Base-by-base conservation (phyloP, 345 rosid species). In the Gossypium rotundifolium region DNA sequence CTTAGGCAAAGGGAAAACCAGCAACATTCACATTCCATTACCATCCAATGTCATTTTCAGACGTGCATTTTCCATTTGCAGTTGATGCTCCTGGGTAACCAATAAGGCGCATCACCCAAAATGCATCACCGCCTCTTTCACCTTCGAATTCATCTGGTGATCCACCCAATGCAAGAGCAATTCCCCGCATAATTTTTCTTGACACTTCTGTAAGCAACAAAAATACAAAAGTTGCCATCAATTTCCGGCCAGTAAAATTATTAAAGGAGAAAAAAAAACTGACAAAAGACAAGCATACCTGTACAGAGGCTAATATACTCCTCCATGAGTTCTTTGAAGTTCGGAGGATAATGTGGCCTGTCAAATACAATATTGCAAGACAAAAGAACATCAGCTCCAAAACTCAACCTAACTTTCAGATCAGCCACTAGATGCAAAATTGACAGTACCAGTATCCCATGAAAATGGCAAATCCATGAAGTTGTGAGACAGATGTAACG, bases 61-160 rank as follows among this genome's bases (percentile, higher is more conserved):
- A n/a, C 29, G 9, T 27, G 40, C 65, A 23, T 23, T 23, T 54
- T 59, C 48, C 85, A 76, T 75, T 82, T 53, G 80, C 84, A 64
- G 45, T 42, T 18, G 85, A 73, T 65, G 75, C 74, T 33, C 83
- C 92, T 4, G 97, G 95, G 76, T 92, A 94, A 48, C 98, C 91
- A 77, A 92, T 86, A 64, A 92, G 85, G 42, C 95, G 95, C 77
- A 80, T 29, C 71, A 88, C 95, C 97, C 98, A 94, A 87, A 92
- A 94, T 49, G 98, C 86, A 70, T 94, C 91, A 71, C 93, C 92
- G 7, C 86, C 92, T 73, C 76, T 86, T 71, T 87, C 82, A 42
- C 95, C 92, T 77, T 92, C 95, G 76, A 94, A 89, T 69, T 84
- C 95, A 74, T 85, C 74, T 1, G 87, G 87, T 76, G 88, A 82